phyloP scores from a whole-genome alignment of 2,329 filamentous ascomycete species.

The Aureobasidium pullulans region DNA sequence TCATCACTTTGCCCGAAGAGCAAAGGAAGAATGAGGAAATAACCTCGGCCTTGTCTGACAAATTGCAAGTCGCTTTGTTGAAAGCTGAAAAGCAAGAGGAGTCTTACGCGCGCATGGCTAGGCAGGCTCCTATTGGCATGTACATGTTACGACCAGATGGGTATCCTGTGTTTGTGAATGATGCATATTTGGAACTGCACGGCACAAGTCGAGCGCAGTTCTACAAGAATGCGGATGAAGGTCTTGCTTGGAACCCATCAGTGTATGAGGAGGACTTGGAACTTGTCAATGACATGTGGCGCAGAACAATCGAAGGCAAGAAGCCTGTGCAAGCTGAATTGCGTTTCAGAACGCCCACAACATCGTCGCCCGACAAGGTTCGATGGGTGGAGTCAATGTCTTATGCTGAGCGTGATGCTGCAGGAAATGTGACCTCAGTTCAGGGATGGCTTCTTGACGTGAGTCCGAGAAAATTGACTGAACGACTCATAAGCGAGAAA shows the following conservation, averaged over 20 bases:
- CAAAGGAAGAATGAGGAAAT: slow-evolving; percentile 23
- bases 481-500: slow-evolving; percentile 18
- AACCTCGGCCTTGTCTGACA: slow-evolving; percentile 31
- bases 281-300: background rate
- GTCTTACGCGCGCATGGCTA: slow-evolving; percentile 33
- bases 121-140: slow-evolving; percentile 34
- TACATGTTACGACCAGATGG: slow-evolving; percentile 19
- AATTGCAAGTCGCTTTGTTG: slow-evolving; percentile 25
- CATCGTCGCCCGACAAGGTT: background rate
- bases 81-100: slow-evolving; percentile 30
- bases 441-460: slow-evolving; percentile 7
- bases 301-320: background rate
- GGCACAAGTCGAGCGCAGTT: slow-evolving; percentile 19
- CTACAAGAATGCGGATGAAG: slow-evolving; percentile 5
- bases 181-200: slow-evolving; percentile 33
- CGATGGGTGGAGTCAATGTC: background rate
- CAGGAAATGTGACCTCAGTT: background rate
- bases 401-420: background rate
- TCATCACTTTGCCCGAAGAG: slow-evolving; percentile 21
- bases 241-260: slow-evolving; percentile 18
- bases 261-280: background rate
- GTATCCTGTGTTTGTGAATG: slow-evolving; percentile 33
- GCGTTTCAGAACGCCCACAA: background rate
- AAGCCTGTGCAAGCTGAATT: background rate
- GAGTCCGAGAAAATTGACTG: background rate